These are phyloP conservation scores for Carex arenaria DNA, from an alignment of 202 grass and related monocot genomes.

Conservation along the genomic window DNA sequence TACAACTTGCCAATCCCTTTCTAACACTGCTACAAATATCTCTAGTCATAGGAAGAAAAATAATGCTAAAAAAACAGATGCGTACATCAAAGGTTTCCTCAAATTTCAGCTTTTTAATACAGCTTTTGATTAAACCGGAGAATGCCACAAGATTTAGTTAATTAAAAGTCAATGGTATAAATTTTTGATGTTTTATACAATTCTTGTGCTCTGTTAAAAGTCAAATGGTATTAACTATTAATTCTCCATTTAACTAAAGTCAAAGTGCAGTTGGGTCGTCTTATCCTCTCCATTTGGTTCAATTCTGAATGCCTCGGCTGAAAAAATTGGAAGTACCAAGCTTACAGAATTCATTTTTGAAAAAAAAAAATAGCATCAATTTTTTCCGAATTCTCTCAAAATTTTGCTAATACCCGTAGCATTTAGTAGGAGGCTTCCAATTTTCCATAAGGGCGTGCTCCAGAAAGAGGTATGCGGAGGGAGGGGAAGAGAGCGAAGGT, in stretches of 20 bases:
- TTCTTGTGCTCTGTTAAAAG: not conserved
- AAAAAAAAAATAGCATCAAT: not conserved
- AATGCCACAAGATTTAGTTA: not conserved
- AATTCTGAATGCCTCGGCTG: too few relatives aligned
- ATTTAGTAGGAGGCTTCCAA: not conserved
- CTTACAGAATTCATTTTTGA: not conserved
- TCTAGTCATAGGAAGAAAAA: not conserved
- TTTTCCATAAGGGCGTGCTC: too few relatives aligned
- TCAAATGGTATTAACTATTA: not conserved
- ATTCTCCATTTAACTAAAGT: not conserved
- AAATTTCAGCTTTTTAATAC: not conserved
- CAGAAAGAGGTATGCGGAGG: too few relatives aligned
- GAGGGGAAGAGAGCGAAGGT: too few relatives aligned
- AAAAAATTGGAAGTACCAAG: not conserved
- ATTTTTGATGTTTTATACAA: not conserved
- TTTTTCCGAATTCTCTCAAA: not conserved
- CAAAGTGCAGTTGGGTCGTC: not conserved
- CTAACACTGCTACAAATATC: not conserved
- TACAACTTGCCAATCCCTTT: constrained; percentile 6
- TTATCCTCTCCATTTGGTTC: not conserved
- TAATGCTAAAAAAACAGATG: too few relatives aligned
- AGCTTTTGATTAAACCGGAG: not conserved
- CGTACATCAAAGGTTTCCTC: not conserved
- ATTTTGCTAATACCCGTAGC: not conserved
- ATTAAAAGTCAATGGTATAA: constrained; percentile 9